Evolutionary conservation across 1,284 basidiomycete genomes (phyloP), one percentile per base, ranked within the genome.

Genomic region (Ustilago trichophora): DNA sequence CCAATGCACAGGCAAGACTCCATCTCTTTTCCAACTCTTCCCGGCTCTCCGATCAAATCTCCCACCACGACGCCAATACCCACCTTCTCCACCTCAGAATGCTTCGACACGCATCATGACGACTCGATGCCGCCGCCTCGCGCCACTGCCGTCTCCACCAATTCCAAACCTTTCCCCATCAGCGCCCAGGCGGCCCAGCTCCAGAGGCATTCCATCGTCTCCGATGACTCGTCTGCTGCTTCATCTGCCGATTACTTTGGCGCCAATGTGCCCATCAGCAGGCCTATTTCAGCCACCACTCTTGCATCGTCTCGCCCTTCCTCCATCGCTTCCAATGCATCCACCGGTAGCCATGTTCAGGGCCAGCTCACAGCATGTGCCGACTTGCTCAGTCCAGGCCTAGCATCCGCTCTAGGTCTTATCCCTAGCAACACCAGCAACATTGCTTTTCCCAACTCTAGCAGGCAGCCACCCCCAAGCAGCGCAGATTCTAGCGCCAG

Each of bases 361-460:
- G 59, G 55, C 16, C 72, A 73, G 34, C 55, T 71, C 35, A 60
- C 56, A 36, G 50, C 57, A 3, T 68, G 56, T 32, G 59, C 73
- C 19, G 58, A 62, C 24, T 36, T 76, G 11, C 60, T 72, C 48
- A 66, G 68, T 19, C 72, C 75, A 16, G 58, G 67, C 12, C 57
- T 76, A 2, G 75, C 72, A 31, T 73, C 70, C 4, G 73, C 72
- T 2, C 54, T 76, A 15, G 75, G 73, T 12, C 72, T 75, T 11
- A 18, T 62, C 2, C 54, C 58, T 15, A 44, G 25, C 31, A 47
- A 43, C 15, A 12, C 58, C 8, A 36, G 19, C 40, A 42, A 41
- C 36, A 13, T 64, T 2, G 54, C 48, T 15, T 57, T 64, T 15
- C 60, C 54, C 1, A 41, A 45, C 35, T 64, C 48, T 2, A 43